These are phyloP conservation scores for Yarrowia sp. DNA, from an alignment of 805 yeast genomes.

Conservation along the genomic window DNA sequence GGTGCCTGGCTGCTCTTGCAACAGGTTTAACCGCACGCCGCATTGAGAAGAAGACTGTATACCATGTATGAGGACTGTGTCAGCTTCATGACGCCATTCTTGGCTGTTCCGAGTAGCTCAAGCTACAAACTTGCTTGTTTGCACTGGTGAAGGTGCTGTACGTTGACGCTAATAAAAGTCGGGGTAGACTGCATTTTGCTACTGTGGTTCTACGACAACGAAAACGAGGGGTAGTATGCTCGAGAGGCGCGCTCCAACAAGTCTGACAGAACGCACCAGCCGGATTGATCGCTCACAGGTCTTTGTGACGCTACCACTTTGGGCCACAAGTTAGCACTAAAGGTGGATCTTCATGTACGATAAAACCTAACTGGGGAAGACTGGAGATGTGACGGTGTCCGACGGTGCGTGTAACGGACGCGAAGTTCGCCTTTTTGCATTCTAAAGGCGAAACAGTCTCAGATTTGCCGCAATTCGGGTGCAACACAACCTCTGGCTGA, in stretches of 20 bases:
- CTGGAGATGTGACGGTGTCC: background rate
- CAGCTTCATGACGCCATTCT: background rate
- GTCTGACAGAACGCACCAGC: slow-evolving; percentile 8
- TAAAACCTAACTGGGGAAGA: background rate
- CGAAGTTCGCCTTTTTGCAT: background rate
- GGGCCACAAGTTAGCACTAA: slow-evolving; percentile 20
- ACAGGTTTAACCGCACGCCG: background rate
- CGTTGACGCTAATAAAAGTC: background rate
- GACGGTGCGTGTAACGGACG: background rate
- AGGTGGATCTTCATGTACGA: slow-evolving; percentile 30
- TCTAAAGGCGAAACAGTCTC: slow-evolving; percentile 5
- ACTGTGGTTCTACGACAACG: background rate
- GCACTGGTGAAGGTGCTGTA: background rate
- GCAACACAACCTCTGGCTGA: no score
- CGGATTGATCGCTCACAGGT: background rate
- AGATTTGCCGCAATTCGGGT: background rate
- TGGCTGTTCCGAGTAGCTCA: background rate
- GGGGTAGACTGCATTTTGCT: slow-evolving; percentile 11
- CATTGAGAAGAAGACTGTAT: background rate
- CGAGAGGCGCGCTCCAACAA: background rate
- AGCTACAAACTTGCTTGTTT: background rate
- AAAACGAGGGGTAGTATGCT: slow-evolving; percentile 25
- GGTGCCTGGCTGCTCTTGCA: slow-evolving; percentile 1
- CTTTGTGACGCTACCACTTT: slow-evolving; percentile 3
- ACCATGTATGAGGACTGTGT: background rate